Conservation (phyloP, 177 flowering plant genomes). For the Vitis hybrid region DNA sequence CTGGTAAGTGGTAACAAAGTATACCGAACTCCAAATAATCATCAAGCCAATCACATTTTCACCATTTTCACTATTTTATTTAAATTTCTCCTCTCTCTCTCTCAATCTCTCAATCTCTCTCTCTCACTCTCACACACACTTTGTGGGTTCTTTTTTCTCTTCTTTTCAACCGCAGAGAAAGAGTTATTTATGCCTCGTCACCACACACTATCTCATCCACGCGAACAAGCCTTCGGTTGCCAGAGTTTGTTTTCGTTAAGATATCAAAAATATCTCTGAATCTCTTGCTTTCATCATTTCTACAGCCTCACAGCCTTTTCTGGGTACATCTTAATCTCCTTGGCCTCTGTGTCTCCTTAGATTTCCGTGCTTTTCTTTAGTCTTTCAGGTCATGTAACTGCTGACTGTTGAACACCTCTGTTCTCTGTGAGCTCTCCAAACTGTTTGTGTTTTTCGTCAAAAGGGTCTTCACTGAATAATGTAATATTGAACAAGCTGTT, state of each 20-base stretch:
- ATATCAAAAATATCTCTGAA: constrained; percentile 9
- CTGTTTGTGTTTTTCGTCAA: constrained; percentile 10
- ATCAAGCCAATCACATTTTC: neutral
- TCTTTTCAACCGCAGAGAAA: neutral
- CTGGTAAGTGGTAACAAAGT: neutral
- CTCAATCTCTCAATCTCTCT: neutral
- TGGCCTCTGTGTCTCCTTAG: constrained; percentile 3
- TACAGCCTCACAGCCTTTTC: constrained; percentile 4
- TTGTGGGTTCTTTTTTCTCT: too few species aligned
- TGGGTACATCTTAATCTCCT: constrained; percentile 19
- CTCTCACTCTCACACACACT: neutral
- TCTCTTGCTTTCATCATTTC: constrained; percentile 8
- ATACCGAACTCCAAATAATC: neutral
- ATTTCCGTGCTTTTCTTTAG: constrained; percentile 2
- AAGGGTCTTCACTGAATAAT: constrained; percentile 22
- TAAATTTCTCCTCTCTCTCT: neutral
- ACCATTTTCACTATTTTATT: neutral
- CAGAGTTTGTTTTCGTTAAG: constrained; percentile 20
- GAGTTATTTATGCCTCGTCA: constrained; percentile 34
- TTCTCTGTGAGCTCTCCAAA: constrained; percentile 7
- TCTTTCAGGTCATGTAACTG: constrained; percentile 29
- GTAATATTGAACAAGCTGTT: constrained; percentile 23
- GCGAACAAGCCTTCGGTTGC: constrained; percentile 20
- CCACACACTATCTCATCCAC: constrained; percentile 33
- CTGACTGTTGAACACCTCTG: neutral